phyloP scores from a whole-genome alignment of 371 early-diverging fungal genomes.

The Apophysomyces ossiformis region DNA sequence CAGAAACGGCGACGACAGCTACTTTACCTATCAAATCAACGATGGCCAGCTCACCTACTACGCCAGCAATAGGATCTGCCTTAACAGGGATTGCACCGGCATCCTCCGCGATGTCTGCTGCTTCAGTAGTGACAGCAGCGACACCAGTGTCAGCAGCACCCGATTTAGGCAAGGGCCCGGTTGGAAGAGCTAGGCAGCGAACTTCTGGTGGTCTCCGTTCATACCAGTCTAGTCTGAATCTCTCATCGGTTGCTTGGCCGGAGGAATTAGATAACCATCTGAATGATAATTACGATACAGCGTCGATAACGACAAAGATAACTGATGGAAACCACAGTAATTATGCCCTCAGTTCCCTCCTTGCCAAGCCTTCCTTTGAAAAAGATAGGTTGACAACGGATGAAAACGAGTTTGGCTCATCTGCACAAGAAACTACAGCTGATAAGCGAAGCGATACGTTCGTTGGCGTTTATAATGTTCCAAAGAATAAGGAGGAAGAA shows the following conservation, averaged over 20 bases:
- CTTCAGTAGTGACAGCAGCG: neutral
- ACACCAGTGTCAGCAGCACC: neutral
- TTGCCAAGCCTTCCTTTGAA: neutral
- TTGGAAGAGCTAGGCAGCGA: neutral
- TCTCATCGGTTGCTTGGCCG: conserved; percentile 13
- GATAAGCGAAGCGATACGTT: neutral
- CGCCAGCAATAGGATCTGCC: too few species aligned
- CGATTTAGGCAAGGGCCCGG: too few species aligned
- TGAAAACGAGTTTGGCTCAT: neutral
- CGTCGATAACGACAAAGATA: conserved; percentile 5
- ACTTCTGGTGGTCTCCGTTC: conserved; percentile 8
- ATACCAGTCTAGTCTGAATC: conserved; percentile 19
- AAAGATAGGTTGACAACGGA: neutral
- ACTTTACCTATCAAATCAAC: too few species aligned
- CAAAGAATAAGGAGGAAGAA: neutral
- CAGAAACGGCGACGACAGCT: too few species aligned
- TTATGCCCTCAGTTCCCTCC: neutral
- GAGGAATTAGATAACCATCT: conserved; percentile 11
- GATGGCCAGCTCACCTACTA: too few species aligned
- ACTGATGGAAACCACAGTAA: conserved; percentile 5
- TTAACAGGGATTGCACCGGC: too few species aligned
- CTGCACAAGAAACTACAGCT: conserved; percentile 5
- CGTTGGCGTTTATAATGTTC: neutral
- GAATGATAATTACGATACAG: conserved; percentile 12
- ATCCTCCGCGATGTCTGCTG: too few species aligned